These are phyloP conservation scores for Chenopodium suecicum DNA, from an alignment of 148 eudicot species.

Conservation along the genomic window DNA sequence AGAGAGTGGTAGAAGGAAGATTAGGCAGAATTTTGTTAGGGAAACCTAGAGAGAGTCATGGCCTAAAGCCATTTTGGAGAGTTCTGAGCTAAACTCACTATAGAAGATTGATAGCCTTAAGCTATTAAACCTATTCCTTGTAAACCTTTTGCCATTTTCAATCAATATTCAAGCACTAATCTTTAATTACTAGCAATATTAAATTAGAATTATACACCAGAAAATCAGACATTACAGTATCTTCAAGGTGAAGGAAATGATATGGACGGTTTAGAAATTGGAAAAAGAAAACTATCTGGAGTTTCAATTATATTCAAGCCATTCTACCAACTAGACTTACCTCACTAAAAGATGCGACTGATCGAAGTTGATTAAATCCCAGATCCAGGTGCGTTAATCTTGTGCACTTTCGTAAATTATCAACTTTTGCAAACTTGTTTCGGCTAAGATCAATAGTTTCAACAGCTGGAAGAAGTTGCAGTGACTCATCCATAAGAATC, in stretches of 20 bases:
- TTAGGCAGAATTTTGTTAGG: no score
- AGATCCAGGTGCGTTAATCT: conserved; percentile 81
- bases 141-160: no score
- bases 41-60: no score
- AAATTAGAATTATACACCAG: no score
- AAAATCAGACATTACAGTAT: neutral
- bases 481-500: conserved; percentile 92
- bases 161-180: no score
- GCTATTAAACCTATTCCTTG: no score
- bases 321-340: conserved; percentile 36
- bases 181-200: no score
- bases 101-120: no score
- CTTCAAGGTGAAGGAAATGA: neutral
- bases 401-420: conserved; percentile 79
- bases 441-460: conserved; percentile 95
- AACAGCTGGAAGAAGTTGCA: conserved; percentile 82
- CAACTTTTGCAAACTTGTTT: conserved; percentile 86
- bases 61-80: no score
- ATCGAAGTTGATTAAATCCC: conserved; percentile 90
- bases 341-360: conserved; percentile 67
- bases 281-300: neutral
- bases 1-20: no score
- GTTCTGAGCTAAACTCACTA: no score
- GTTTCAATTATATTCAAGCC: neutral
- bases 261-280: neutral